Evolutionary conservation across 2,329 filamentous ascomycete genomes (phyloP), one percentile per base, ranked within the genome.

Genomic region (Paraconiothyrium brasiliense): DNA sequence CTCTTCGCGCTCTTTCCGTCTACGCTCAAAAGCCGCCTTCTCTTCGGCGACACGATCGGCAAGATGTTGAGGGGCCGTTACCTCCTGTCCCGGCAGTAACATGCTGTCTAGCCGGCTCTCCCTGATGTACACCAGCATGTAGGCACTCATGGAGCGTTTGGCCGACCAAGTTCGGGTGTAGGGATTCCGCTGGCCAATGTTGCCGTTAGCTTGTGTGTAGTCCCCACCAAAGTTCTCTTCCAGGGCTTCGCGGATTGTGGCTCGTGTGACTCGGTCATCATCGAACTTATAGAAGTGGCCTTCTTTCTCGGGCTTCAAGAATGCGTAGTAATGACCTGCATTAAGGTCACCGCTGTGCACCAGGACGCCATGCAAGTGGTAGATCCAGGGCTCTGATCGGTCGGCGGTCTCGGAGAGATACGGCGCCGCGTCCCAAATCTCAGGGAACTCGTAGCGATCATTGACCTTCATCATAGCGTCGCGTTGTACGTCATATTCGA

Each of bases 401-500:
- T 97, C 94, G 30, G 93, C 92, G 63, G 92, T 90, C 27, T 93
- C 90, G 13, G 93, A 91, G 22, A 99, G 87, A 76, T 95, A 99
- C 0, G 93, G 93, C 0, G 92, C 84, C 7, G 94, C 92, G 74
- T 97, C 92, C 72, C 93, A 93, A 59, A 87, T 82, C 62, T 96
- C 92, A 1, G 92, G 93, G 68, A 95, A 97, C 73, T 96, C 93
- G 81, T 95, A 94, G 60, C 92, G 89, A 71, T 96, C 93, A 72
- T 97, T 96, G 76, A 99, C 93, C 82, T 99, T 99, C 91, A 97
- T 97, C 92, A 98, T 97, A 66, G 93, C 93, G 75, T 98, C 94
- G 70, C 92, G 89, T 69, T 97, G 91, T 72, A 97, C 92, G 79
- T 99, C 95, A 80, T 99, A 99, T 77, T 99, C 93, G 78, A 99